Evolutionary conservation across 2,329 filamentous ascomycete genomes (phyloP).

Genomic region (Xylaria sp.): DNA sequence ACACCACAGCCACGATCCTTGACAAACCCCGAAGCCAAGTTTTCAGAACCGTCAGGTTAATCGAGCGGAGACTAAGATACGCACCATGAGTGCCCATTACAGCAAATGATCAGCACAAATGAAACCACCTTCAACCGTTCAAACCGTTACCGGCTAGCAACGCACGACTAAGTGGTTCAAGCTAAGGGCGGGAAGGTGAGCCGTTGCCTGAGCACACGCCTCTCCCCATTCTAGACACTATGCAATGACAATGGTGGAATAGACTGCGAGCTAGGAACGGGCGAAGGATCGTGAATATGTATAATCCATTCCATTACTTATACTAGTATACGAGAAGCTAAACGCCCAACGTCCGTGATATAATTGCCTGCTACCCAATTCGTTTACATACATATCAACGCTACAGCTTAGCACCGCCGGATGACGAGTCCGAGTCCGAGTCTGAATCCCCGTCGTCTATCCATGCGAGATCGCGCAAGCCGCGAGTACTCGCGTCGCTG

Average conservation of each 20-base stretch:
- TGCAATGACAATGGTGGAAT: background rate
- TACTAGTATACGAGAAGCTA: background rate
- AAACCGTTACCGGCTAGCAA: background rate
- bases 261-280: background rate
- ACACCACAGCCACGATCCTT: background rate
- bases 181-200: conserved; percentile 4
- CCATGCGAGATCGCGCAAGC: conserved; percentile 6
- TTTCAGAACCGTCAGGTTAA: background rate
- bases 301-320: background rate
- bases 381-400: background rate
- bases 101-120: background rate
- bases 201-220: background rate
- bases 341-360: background rate
- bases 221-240: background rate
- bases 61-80: background rate
- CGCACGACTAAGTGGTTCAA: background rate
- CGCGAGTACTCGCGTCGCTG: conserved; percentile 12
- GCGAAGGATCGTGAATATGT: background rate
- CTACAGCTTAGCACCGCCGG: conserved; percentile 24
- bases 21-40: background rate
- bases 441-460: background rate
- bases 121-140: background rate
- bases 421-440: conserved; percentile 17
- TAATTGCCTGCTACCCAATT: background rate
- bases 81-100: background rate